Conservation (phyloP, 1,284 basidiomycete genomes). For the Heterobasidion irregulare region DNA sequence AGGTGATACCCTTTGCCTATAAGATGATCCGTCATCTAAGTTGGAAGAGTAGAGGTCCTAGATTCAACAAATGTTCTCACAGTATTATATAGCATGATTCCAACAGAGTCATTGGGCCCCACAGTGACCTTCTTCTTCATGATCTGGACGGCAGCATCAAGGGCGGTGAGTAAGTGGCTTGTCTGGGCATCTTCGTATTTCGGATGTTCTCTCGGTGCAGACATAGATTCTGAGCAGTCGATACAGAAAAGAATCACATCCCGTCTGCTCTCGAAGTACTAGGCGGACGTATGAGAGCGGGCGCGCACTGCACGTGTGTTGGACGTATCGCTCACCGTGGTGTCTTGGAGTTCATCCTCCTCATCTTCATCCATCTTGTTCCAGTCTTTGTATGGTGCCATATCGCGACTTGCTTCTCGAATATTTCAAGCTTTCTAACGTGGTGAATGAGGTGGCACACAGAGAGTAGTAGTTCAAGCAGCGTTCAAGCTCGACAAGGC, state of each 20-base stretch:
- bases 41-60: neutral
- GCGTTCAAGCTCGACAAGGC: no score
- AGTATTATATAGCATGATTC: constrained; percentile 89
- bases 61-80: constrained; percentile 31
- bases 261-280: constrained; percentile 68
- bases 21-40: constrained; percentile 1
- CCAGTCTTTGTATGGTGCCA: constrained; percentile 68
- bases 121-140: constrained; percentile 86
- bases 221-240: constrained; percentile 89
- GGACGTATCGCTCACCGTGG: constrained; percentile 36
- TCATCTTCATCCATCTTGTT: constrained; percentile 68
- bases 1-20: constrained; percentile 36
- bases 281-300: neutral
- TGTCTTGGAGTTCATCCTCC: constrained; percentile 69
- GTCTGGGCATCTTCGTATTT: constrained; percentile 54
- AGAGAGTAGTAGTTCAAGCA: no score
- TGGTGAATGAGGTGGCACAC: no score
- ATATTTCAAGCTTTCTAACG: neutral
- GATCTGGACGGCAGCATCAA: constrained; percentile 79
- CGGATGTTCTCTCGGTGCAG: constrained; percentile 56
- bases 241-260: constrained; percentile 91
- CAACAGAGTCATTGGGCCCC: constrained; percentile 83
- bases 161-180: constrained; percentile 58
- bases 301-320: neutral
- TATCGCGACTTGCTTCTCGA: constrained; percentile 14